Percentiles rank a stretch among this genome's conserved stretches.
Conservation (phyloP, 106 monocot species). For the Amphibolis antarctica region DNA sequence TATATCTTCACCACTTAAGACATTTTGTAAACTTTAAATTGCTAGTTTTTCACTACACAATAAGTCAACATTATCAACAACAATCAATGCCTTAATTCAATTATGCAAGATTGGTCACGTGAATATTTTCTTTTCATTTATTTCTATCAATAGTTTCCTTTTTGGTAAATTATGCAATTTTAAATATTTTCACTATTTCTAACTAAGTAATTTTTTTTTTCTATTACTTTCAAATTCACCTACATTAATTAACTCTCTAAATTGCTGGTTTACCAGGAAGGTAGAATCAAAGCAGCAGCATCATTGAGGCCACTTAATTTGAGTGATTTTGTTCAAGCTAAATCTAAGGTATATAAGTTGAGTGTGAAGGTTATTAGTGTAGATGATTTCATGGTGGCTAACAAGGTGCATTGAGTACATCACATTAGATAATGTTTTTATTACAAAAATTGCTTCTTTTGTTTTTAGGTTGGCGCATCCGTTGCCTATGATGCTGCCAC, state of each 20-base stretch:
- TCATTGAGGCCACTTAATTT: constrained; percentile 58
- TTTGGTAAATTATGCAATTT: background rate
- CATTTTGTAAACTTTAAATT: no score
- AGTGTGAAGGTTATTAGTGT: background rate
- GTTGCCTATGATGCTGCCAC: constrained; percentile 84
- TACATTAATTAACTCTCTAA: no score
- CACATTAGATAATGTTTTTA: background rate
- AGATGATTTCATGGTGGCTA: background rate
- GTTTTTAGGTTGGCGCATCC: constrained; percentile 70
- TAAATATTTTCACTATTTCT: background rate
- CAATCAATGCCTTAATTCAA: no score
- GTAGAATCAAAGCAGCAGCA: constrained; percentile 12
- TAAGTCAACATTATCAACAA: no score
- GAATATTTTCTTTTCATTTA: no score
- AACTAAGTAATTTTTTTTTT: no score
- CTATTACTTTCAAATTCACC: no score
- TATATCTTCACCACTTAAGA: no score
- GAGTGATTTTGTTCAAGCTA: constrained; percentile 78
- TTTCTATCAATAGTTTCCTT: background rate
- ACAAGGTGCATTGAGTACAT: no score
- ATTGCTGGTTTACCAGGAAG: constrained; percentile 24
- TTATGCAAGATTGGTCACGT: no score
- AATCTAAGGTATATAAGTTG: constrained; percentile 53
- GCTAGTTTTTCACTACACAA: no score
- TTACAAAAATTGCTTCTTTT: background rate